These are phyloP conservation scores for Colletotrichum noveboracense DNA, from an alignment of 2,329 filamentous ascomycete genomes.

Conservation along the genomic window DNA sequence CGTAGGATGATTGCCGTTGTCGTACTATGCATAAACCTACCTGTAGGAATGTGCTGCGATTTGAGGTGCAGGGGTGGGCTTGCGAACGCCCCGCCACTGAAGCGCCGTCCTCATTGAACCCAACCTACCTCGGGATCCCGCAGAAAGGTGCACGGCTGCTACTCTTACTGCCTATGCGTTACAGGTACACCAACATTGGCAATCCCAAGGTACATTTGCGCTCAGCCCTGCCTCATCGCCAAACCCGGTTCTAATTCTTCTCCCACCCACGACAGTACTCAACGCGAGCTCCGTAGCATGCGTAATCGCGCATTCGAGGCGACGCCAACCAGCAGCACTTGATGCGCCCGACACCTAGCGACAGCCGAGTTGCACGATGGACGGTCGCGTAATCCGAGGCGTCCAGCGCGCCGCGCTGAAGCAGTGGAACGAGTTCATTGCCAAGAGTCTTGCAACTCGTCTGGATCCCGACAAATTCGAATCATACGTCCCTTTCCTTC, in stretches of 20 bases:
- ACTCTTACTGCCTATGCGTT: not conserved
- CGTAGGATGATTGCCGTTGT: not conserved
- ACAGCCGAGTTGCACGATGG: conserved; percentile 12
- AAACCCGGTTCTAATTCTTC: not conserved
- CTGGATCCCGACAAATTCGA: conserved; percentile 61
- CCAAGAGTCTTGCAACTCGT: conserved; percentile 53
- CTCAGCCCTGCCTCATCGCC: not conserved
- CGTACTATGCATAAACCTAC: not conserved
- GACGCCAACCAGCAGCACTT: conserved; percentile 5
- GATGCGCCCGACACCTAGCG: conserved; percentile 1
- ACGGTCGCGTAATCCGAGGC: conserved; percentile 12
- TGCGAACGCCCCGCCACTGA: not conserved
- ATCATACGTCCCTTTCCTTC: conserved; percentile 53
- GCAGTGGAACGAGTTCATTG: conserved; percentile 58
- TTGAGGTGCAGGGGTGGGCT: not conserved
- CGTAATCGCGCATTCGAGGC: not conserved
- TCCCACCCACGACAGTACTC: not conserved
- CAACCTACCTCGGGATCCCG: not conserved
- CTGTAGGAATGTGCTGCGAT: not conserved
- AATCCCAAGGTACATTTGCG: not conserved
- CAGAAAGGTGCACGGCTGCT: not conserved
- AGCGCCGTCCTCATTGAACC: not conserved
- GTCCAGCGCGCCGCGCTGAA: conserved; percentile 29
- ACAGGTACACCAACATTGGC: not conserved
- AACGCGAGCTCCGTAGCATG: not conserved